Percentiles rank a stretch among this genome's conserved stretches.
Evolutionary conservation across 352 stramenopile genomes (phyloP).

Genomic region (Elongisporangium undulatum): DNA sequence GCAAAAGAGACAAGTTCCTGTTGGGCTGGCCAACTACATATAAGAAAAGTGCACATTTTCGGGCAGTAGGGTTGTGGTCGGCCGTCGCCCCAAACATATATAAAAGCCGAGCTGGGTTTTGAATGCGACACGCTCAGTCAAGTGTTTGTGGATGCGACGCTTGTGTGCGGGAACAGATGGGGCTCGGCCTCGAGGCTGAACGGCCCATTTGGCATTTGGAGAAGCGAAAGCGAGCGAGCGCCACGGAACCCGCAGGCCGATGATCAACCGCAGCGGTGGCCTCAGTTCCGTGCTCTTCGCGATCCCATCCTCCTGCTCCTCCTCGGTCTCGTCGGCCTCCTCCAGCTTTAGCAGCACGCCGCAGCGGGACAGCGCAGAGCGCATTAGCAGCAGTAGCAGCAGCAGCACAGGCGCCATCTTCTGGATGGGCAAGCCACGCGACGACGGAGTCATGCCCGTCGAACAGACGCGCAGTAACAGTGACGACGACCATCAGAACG

Average conservation of each 20-base stretch:
- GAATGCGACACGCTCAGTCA: not conserved
- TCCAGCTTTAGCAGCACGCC: not conserved
- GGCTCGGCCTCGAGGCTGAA: not conserved
- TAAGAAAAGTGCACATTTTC: not conserved
- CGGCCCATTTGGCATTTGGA: not conserved
- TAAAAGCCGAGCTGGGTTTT: not conserved
- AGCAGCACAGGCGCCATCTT: slow-evolving; percentile 13
- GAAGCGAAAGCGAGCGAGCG: not conserved
- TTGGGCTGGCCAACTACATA: not conserved
- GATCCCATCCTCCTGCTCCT: slow-evolving; percentile 2
- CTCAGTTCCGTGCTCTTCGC: slow-evolving; percentile 1
- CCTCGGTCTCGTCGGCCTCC: not conserved
- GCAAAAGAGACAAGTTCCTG: not conserved
- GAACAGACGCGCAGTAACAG: slow-evolving; percentile 1
- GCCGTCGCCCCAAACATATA: not conserved
- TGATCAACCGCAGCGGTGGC: not conserved
- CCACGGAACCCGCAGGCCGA: not conserved
- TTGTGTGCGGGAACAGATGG: not conserved
- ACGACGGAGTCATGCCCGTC: slow-evolving; percentile 14
- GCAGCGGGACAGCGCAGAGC: not conserved
- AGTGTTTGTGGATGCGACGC: not conserved
- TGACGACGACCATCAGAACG: slow-evolving; percentile 17
- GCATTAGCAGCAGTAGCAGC: not conserved
- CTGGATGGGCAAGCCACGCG: slow-evolving; percentile 11
- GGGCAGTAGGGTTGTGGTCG: not conserved